Evolutionary conservation across 208 protist genomes (phyloP).

Genomic region (Spongospora subterranea): DNA sequence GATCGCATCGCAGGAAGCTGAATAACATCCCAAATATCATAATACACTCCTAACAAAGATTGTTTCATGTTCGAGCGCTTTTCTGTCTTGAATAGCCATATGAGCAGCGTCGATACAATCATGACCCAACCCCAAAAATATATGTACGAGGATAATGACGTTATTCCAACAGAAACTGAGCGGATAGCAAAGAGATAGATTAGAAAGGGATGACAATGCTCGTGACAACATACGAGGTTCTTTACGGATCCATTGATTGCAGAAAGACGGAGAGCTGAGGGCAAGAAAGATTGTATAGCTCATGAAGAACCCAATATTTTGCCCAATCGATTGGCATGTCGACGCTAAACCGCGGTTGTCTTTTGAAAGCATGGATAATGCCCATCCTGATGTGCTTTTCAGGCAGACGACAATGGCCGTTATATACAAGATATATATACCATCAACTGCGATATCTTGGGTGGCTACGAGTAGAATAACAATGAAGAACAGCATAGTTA

Average conservation of each 20-base stretch:
- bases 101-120: slow-evolving; percentile 19
- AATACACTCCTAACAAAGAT: background rate
- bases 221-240: background rate
- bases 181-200: background rate
- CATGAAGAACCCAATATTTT: slow-evolving; percentile 58
- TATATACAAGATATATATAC: background rate
- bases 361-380: slow-evolving; percentile 44
- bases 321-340: slow-evolving; percentile 55
- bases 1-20: slow-evolving; percentile 51
- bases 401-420: background rate
- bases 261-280: slow-evolving; percentile 35
- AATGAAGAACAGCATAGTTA: slow-evolving; percentile 23
- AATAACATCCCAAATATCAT: slow-evolving; percentile 30
- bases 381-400: slow-evolving; percentile 28
- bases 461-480: slow-evolving; percentile 34
- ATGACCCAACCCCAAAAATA: slow-evolving; percentile 48
- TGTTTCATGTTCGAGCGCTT: background rate
- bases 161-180: slow-evolving; percentile 2
- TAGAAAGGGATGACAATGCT: background rate
- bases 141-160: slow-evolving; percentile 31
- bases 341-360: slow-evolving; percentile 33
- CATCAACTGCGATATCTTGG: slow-evolving; percentile 48
- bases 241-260: slow-evolving; percentile 9
- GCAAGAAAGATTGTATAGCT: slow-evolving; percentile 54
- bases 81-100: slow-evolving; percentile 15